Evolutionary conservation across 352 stramenopile genomes (phyloP), one percentile per base, ranked within the genome.

Genomic region (Phytophthora meadii): DNA sequence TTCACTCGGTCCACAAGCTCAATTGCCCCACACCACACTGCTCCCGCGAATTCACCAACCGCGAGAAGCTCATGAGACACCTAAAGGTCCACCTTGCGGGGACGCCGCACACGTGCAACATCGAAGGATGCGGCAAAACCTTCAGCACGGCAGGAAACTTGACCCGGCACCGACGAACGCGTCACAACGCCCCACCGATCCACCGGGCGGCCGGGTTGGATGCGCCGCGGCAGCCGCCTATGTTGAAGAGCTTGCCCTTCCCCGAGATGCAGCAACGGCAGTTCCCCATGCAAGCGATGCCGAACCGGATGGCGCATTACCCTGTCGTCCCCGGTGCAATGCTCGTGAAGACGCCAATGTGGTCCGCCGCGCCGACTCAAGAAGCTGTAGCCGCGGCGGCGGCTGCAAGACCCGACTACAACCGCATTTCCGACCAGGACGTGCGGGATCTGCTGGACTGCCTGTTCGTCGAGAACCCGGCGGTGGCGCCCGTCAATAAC

Each of bases 61-160:
- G 79, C 19, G 70, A 79, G 49, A 86, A 84, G 66, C 76, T 88
- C 41, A 65, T 76, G 46, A 68, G 70, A 36, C 77, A 87, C 64
- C 55, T 83, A 17, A 80, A 82, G 51, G 73, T 82, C 47, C 80
- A 87, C 53, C 62, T 82, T 48, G 77, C 75, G 22, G 72, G 70
- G 27, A 80, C 75, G 12, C 71, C 76, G 32, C 76, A 90, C 66
- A 84, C 75, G 39, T 90, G 83, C 65, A 74, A 70, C 17, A 69
- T 79, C 30, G 46, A 64, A 36, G 73, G 71, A 32, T 87, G 80
- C 48, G 62, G 68, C 48, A 85, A 84, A 59, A 84, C 73, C 11
- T 89, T 89, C 51, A 87, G 77, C 61, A 87, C 80, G 40, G 69
- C 74, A 7, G 77, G 77, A 5, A 89, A 89, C 56, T 61, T 89